A percentile compares a stretch with the other conserved stretches of the same genome.
These are phyloP conservation scores for Endocalyx cinctus DNA, from an alignment of 2,329 filamentous ascomycete genomes.

Conservation along the genomic window DNA sequence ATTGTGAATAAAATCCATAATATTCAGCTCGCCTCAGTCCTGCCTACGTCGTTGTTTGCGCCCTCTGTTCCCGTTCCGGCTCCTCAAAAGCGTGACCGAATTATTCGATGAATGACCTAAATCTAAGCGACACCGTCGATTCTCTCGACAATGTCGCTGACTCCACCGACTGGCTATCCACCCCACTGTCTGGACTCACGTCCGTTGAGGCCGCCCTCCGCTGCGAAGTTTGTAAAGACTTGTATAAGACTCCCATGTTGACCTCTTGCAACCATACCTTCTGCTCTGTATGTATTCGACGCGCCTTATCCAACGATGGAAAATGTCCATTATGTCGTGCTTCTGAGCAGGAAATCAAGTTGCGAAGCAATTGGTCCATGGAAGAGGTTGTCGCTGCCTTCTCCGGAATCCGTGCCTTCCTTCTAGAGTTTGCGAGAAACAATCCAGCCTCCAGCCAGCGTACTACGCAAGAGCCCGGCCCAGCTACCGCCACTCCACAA, in stretches of 20 bases:
- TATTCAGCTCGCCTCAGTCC: no score
- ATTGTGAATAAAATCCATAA: no score
- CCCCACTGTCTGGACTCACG: conserved; percentile 60
- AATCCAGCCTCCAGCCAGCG: no score
- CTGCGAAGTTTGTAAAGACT: conserved; percentile 98
- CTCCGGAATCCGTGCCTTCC: conserved; percentile 54
- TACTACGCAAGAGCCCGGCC: no score
- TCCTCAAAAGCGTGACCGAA: background rate
- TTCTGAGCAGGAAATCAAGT: conserved; percentile 74
- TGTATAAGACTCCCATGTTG: conserved; percentile 90
- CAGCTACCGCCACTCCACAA: no score
- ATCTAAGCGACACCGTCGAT: conserved; percentile 4
- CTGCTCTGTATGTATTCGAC: conserved; percentile 90
- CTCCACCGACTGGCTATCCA: conserved; percentile 80
- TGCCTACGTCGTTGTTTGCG: no score
- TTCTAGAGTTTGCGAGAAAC: conserved; percentile 66
- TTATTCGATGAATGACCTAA: conserved; percentile 13
- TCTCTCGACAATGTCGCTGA: conserved; percentile 53
- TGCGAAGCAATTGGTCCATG: conserved; percentile 79
- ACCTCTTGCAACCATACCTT: conserved; percentile 95
- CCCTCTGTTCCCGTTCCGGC: no score
- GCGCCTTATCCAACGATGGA: conserved; percentile 75
- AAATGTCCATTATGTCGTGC: conserved; percentile 83
- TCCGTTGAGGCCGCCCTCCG: conserved; percentile 79
- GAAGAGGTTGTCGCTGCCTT: conserved; percentile 84